Percentiles rank a stretch among this genome's conserved stretches.
Evolutionary conservation across 2,329 filamentous ascomycete genomes (phyloP).

Genomic region (Gnomoniopsis smithogilvyi): DNA sequence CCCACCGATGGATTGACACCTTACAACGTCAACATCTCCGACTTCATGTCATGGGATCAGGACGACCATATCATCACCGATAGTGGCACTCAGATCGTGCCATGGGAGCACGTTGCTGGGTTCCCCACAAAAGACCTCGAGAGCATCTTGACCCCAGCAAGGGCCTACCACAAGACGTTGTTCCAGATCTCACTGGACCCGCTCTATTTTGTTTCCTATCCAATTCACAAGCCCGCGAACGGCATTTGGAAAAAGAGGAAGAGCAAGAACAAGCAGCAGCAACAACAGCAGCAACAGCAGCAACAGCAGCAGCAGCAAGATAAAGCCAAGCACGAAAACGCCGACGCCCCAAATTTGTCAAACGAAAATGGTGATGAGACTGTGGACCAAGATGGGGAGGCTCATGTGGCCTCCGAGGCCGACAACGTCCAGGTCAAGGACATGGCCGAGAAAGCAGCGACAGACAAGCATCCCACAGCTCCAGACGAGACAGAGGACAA

Average conservation of each 20-base stretch:
- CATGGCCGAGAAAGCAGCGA: conserved; percentile 28
- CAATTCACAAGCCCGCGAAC: conserved; percentile 76
- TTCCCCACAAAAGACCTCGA: conserved; percentile 75
- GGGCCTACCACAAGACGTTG: conserved; percentile 73
- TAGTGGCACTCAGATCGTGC: conserved; percentile 55
- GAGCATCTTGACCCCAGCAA: conserved; percentile 72
- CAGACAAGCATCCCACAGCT: conserved; percentile 31
- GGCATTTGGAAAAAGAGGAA: conserved; percentile 72
- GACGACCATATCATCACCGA: conserved; percentile 56
- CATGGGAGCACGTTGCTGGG: conserved; percentile 72
- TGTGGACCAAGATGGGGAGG: conserved; percentile 8
- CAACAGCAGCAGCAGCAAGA: conserved; percentile 13
- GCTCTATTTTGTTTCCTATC: conserved; percentile 76
- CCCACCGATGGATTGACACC: conserved; percentile 30
- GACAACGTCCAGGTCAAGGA: conserved; percentile 30
- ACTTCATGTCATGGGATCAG: conserved; percentile 43
- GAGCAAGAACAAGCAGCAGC: conserved; percentile 31
- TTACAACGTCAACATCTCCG: conserved; percentile 30
- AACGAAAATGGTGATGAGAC: conserved; percentile 23
- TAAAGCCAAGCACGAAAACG: conserved; percentile 28
- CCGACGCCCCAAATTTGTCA: conserved; percentile 21
- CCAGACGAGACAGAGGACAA: conserved; percentile 56
- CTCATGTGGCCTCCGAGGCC: conserved; percentile 19
- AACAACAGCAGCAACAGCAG: conserved; percentile 2
- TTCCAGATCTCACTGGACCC: conserved; percentile 83